A percentile compares a stretch with the other conserved stretches of the same genome.
Evolutionary conservation across 2,329 filamentous ascomycete species (phyloP).

Genomic region (Calonectria ilicicola): DNA sequence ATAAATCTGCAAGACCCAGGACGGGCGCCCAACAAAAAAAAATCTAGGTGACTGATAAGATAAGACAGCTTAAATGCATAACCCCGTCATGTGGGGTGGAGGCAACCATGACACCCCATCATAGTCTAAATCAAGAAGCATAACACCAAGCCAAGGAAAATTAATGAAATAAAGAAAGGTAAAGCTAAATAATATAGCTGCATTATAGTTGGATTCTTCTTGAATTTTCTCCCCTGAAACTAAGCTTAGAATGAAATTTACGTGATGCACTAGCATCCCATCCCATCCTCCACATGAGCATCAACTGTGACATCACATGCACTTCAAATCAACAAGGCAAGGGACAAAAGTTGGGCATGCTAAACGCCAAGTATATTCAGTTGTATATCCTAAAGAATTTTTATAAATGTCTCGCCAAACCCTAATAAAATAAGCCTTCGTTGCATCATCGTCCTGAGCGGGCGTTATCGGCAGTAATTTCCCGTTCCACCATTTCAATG

Average conservation of each 20-base stretch:
- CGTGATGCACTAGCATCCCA: too few species aligned
- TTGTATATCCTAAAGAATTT: slow-evolving; percentile 27
- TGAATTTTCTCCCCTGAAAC: too few species aligned
- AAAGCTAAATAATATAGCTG: too few species aligned
- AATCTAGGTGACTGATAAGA: slow-evolving; percentile 47
- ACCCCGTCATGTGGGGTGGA: slow-evolving; percentile 14
- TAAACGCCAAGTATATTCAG: slow-evolving; percentile 43
- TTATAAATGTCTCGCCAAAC: slow-evolving; percentile 23
- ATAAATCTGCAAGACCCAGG: slow-evolving; percentile 8
- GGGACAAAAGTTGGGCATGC: slow-evolving; percentile 25
- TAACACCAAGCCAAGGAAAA: too few species aligned
- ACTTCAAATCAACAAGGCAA: not conserved
- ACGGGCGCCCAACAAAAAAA: slow-evolving; percentile 37
- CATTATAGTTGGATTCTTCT: too few species aligned
- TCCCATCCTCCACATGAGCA: slow-evolving; percentile 25
- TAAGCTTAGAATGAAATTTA: too few species aligned
- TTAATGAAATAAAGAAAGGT: too few species aligned
- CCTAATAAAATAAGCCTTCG: slow-evolving; percentile 12
- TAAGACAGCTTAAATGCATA: slow-evolving; percentile 44
- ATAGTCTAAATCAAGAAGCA: too few species aligned
- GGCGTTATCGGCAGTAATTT: slow-evolving; percentile 52
- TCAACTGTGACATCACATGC: slow-evolving; percentile 4
- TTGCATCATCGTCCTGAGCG: slow-evolving; percentile 36
- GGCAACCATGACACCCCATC: too few species aligned
- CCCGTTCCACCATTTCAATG: slow-evolving; percentile 89